These are phyloP conservation scores for Pleurotus djamor DNA, from an alignment of 768 basidiomycete genomes.

Conservation along the genomic window DNA sequence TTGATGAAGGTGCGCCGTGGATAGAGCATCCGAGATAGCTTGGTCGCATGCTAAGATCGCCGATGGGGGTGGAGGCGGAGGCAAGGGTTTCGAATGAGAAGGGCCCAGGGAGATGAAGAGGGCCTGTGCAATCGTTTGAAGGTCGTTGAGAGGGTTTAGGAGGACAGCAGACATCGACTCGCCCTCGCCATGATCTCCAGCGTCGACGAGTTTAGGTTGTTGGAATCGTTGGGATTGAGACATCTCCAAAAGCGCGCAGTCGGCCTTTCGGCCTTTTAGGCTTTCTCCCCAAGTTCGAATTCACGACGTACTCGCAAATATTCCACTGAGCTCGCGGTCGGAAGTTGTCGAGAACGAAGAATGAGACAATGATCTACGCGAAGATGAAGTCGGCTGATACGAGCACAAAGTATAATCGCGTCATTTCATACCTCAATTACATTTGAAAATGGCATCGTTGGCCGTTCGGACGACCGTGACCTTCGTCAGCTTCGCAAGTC, in stretches of 20 bases:
- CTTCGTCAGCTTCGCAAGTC: neutral
- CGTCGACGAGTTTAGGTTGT: no score
- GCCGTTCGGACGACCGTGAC: neutral
- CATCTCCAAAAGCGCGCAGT: neutral
- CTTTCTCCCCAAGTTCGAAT: neutral
- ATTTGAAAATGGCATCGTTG: neutral
- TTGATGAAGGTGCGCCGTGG: slow-evolving; percentile 69
- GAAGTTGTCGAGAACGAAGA: neutral
- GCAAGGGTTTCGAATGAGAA: slow-evolving; percentile 50
- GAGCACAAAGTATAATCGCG: neutral
- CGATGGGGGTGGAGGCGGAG: slow-evolving; percentile 55
- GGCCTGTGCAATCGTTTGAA: slow-evolving; percentile 62
- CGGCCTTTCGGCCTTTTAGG: neutral
- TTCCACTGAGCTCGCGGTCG: neutral
- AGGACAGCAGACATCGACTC: neutral
- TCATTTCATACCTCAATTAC: neutral
- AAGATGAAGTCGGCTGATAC: neutral
- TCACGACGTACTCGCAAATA: neutral
- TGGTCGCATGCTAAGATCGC: slow-evolving; percentile 65
- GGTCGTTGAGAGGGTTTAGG: slow-evolving; percentile 47
- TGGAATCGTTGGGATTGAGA: no score
- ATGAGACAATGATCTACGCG: neutral
- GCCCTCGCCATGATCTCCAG: no score
- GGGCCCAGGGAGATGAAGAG: slow-evolving; percentile 77
- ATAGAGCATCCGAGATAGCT: slow-evolving; percentile 62